Evolutionary conservation across 352 stramenopile genomes (phyloP), one percentile per base, ranked within the genome.

Genomic region (Globisporangium iwayamae): DNA sequence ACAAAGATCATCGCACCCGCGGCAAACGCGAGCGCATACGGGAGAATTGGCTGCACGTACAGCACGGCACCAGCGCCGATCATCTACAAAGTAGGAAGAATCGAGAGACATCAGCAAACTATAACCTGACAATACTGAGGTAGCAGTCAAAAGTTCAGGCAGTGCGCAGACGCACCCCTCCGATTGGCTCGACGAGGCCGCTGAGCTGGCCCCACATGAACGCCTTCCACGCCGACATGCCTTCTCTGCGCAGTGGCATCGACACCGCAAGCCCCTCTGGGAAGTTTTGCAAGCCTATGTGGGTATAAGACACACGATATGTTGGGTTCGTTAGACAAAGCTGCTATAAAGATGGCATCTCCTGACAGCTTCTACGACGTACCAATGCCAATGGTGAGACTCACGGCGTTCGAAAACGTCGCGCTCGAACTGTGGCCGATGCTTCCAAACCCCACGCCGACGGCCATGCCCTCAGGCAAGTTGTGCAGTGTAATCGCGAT

Each of bases 1-100:
- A 97, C 90, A 57, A 96, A 97, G 67, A 97, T 91, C 90, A 97
- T 97, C 0, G 90, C 90, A 3, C 87, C 90, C 0, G 89, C 89
- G 1, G 90, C 90, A 66, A 97, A 97, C 50, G 88, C 86, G n/a
- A 97, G 72, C 30, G 90, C 90, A 62, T 96, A 97, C 8, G 90
- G 90, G 14, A 97, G 64, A 47, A 96, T 93, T 16, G 87, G 89
- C 72, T 94, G 77, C 41, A 96, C 90, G 57, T 90, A 91, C 65
- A 94, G 63, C 50, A 97, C 89, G 2, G 86, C 83, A 11, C 80
- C 83, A 6, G 90, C 90, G 34, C 90, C 90, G 56, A 96, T 75
- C 36, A 95, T 69, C 86, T 95, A 66, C 25, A 61, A 3, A 70
- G 25, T 28, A 28, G 25, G 25, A 28, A 28, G 25, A 28, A 28